phyloP scores from a whole-genome alignment of 2,329 filamentous ascomycete species.

The Passalora sequoiae region DNA sequence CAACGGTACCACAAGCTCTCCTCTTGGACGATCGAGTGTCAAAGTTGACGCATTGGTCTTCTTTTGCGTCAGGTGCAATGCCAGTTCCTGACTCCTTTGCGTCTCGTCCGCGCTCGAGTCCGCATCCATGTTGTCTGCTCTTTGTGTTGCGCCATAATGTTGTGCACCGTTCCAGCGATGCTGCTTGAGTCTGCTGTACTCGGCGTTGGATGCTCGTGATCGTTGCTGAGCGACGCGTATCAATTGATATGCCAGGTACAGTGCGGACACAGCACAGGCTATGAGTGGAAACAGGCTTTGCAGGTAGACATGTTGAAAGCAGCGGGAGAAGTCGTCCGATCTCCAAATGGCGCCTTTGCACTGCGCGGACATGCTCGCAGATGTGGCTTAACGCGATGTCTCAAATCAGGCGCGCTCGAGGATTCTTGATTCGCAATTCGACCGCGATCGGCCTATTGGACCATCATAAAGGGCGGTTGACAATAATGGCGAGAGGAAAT shows the following conservation, averaged over 20 bases:
- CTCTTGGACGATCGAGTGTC: slow-evolving; percentile 69
- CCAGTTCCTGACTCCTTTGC: slow-evolving; percentile 52
- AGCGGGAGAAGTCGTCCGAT: slow-evolving; percentile 57
- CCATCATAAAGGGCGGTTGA: no score
- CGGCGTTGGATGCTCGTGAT: slow-evolving; percentile 33
- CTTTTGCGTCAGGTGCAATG: slow-evolving; percentile 52
- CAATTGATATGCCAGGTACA: slow-evolving; percentile 58
- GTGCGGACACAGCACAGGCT: slow-evolving; percentile 63
- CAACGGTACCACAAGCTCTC: slow-evolving; percentile 63
- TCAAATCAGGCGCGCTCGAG: slow-evolving; percentile 6
- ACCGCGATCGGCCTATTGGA: no score
- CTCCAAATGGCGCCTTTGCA: slow-evolving; percentile 57
- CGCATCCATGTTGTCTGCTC: slow-evolving; percentile 22
- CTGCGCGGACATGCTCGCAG: slow-evolving; percentile 43
- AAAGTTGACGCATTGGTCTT: slow-evolving; percentile 51
- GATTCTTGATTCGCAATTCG: no score
- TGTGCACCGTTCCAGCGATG: slow-evolving; percentile 21
- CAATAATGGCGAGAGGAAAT: no score
- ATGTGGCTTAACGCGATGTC: neutral
- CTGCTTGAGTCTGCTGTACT: slow-evolving; percentile 53
- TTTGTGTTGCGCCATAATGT: slow-evolving; percentile 32
- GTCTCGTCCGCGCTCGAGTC: slow-evolving; percentile 48
- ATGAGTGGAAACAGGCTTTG: slow-evolving; percentile 73
- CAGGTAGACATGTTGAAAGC: slow-evolving; percentile 66
- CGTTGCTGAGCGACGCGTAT: slow-evolving; percentile 38